These are phyloP conservation scores for Lophiostoma macrostomum DNA, from an alignment of 495 filamentous ascomycete genomes.

Conservation along the genomic window DNA sequence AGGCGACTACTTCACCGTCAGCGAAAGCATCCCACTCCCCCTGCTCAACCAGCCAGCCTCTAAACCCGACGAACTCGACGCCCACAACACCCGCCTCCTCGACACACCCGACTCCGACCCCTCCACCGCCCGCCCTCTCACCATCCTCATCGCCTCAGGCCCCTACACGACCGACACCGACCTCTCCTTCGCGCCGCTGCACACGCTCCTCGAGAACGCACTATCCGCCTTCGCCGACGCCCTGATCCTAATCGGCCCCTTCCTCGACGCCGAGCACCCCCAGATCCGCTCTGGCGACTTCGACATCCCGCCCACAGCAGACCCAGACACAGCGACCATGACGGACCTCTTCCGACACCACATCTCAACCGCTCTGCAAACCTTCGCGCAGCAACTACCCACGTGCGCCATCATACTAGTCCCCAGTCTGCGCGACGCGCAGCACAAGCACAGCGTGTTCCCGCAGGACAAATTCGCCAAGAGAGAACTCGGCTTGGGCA, in stretches of 20 bases:
- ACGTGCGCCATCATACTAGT: conserved; percentile 76
- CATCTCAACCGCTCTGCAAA: conserved; percentile 64
- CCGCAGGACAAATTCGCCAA: conserved; percentile 78
- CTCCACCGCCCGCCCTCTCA: conserved; percentile 56
- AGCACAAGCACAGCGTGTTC: conserved; percentile 77
- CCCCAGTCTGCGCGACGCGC: conserved; percentile 79
- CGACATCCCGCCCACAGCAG: conserved; percentile 70
- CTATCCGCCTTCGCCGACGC: conserved; percentile 71
- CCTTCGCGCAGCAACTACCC: conserved; percentile 64
- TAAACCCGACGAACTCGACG: conserved; percentile 55
- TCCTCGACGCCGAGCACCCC: conserved; percentile 88
- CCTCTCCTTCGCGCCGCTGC: conserved; percentile 80
- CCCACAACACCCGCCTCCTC: conserved; percentile 57
- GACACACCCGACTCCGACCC: conserved; percentile 34
- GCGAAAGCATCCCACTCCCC: conserved; percentile 70
- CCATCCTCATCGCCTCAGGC: conserved; percentile 72
- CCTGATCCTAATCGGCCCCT: conserved; percentile 80
- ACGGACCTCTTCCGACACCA: conserved; percentile 77
- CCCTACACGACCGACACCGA: conserved; percentile 92
- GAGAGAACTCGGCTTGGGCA: conserved; percentile 66
- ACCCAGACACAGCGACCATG: conserved; percentile 73
- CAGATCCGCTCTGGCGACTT: conserved; percentile 86
- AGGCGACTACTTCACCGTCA: conserved; percentile 77
- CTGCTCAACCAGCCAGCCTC: conserved; percentile 68
- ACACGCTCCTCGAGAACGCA: conserved; percentile 74